Evolutionary conservation across 805 yeast genomes (phyloP).

Genomic region (Maudiozyma bulderi): DNA sequence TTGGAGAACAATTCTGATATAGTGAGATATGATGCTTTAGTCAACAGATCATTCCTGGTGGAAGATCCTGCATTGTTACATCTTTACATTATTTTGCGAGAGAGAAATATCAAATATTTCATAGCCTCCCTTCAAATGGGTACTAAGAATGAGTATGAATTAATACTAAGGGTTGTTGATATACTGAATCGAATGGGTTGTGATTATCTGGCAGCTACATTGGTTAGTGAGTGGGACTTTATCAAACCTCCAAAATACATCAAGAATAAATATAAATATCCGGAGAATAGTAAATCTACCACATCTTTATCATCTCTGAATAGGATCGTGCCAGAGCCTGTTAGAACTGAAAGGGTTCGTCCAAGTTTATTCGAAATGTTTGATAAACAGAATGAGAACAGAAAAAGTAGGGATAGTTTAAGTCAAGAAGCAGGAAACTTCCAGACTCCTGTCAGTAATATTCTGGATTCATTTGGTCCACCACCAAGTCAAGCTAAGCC

Average conservation of each 20-base stretch:
- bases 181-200: conserved; percentile 88
- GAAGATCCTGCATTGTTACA: conserved; percentile 78
- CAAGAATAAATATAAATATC: not conserved
- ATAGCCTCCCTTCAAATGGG: conserved; percentile 38
- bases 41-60: conserved; percentile 39
- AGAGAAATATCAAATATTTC: conserved; percentile 39
- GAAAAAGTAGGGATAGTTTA: not conserved
- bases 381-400: not conserved
- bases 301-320: conserved; percentile 2
- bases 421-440: not conserved
- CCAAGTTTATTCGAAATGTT: conserved; percentile 26
- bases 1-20: conserved; percentile 23
- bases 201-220: conserved; percentile 57
- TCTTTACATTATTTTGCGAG: conserved; percentile 53
- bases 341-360: conserved; percentile 14
- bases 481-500: conserved; percentile 1
- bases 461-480: conserved; percentile 12
- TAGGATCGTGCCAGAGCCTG: conserved; percentile 12
- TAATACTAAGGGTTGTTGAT: conserved; percentile 50
- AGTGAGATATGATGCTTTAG: conserved; percentile 26
- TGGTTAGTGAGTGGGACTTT: conserved; percentile 65
- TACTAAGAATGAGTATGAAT: conserved; percentile 45
- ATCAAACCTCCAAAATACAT: conserved; percentile 8
- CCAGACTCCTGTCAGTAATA: conserved; percentile 4
- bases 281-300: not conserved